Conservation (phyloP, 2,329 filamentous ascomycete genomes). For the Hypoxylon sp. region DNA sequence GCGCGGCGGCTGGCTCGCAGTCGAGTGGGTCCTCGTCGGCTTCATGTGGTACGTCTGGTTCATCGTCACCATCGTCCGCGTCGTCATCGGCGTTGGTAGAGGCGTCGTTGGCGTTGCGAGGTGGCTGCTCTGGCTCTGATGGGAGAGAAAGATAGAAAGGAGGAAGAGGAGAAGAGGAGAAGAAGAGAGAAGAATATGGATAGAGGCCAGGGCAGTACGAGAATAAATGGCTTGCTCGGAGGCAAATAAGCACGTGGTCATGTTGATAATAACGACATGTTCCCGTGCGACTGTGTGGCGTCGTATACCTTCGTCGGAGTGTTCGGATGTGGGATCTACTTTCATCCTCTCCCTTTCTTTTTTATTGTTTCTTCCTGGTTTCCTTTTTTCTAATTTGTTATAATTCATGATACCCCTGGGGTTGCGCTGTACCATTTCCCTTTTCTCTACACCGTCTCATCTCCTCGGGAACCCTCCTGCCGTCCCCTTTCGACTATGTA, state of each 20-base stretch:
- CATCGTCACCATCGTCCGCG: constrained; percentile 77
- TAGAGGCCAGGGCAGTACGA: not conserved
- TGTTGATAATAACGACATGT: not conserved
- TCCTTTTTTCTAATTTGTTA: not conserved
- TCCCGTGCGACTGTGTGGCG: not conserved
- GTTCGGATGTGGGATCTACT: not conserved
- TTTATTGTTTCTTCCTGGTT: not conserved
- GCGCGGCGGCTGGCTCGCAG: constrained; percentile 77
- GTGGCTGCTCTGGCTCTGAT: constrained; percentile 84
- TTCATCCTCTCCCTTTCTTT: no score
- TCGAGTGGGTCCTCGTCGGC: constrained; percentile 88
- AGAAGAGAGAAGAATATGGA: not conserved
- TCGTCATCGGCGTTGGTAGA: constrained; percentile 68
- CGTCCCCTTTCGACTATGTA: no score
- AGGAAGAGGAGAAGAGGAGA: not conserved
- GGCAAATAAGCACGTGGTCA: not conserved
- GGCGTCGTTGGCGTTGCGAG: constrained; percentile 66
- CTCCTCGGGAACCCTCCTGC: not conserved
- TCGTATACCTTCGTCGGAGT: not conserved
- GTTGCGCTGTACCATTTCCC: not conserved
- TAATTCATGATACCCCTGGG: not conserved
- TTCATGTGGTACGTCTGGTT: constrained; percentile 97
- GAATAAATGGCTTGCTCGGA: not conserved
- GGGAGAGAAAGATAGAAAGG: not conserved
- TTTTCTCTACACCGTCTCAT: not conserved